Evolutionary conservation across 345 rosid genomes (phyloP).

Genomic region (Eucalyptus camaldulensis): DNA sequence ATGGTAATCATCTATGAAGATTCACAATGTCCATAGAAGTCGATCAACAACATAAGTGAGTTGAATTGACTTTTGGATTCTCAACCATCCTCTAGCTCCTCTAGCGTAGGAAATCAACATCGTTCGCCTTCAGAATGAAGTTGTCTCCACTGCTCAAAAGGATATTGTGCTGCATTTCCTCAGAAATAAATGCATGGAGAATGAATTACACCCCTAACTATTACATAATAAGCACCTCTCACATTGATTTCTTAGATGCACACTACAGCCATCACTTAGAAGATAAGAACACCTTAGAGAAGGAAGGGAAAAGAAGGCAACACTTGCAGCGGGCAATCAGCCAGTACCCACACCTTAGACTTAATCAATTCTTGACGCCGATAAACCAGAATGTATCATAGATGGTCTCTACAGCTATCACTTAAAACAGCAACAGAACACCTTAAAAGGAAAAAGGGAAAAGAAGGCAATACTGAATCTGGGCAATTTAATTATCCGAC

Average conservation of each 20-base stretch:
- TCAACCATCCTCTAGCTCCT: background rate
- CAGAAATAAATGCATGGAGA: background rate
- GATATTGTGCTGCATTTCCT: background rate
- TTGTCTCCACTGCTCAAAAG: background rate
- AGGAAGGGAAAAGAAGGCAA: no score
- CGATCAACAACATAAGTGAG: background rate
- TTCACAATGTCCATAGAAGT: background rate
- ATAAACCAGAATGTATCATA: background rate
- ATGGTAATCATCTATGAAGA: background rate
- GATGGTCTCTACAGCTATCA: background rate
- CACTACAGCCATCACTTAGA: no score
- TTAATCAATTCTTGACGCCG: background rate
- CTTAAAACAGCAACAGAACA: background rate
- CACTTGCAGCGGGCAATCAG: no score
- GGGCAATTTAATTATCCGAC: constrained; percentile 32
- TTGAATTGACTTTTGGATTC: background rate
- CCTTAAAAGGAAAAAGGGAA: background rate
- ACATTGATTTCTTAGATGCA: no score
- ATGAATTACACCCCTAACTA: no score
- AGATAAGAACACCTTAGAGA: no score
- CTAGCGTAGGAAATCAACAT: background rate
- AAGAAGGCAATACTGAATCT: constrained; percentile 29
- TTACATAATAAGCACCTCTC: no score
- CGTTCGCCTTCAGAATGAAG: background rate
- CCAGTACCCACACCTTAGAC: no score